phyloP scores from a whole-genome alignment of 2,329 filamentous ascomycete species.

The Microcyclospora tardicrescens region DNA sequence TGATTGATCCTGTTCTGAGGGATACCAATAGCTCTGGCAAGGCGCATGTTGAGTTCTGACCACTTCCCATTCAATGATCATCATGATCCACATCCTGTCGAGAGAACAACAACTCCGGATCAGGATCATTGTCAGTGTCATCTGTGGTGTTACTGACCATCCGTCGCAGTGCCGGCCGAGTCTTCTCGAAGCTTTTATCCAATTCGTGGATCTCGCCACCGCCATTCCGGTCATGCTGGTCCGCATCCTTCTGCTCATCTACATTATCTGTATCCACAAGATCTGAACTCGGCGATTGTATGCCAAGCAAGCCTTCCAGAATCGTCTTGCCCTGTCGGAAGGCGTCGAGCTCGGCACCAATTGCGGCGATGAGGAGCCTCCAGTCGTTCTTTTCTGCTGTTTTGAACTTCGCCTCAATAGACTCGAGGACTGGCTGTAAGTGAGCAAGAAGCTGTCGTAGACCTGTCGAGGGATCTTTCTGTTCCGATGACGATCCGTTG shows the following conservation, averaged over 20 bases:
- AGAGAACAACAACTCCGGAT: conserved; percentile 37
- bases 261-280: background rate
- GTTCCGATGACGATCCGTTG: background rate
- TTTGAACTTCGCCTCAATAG: conserved; percentile 42
- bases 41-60: background rate
- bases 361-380: conserved; percentile 63
- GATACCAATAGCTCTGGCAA: too few species aligned
- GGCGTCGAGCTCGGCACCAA: conserved; percentile 60
- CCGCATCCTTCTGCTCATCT: conserved; percentile 1
- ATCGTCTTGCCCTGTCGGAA: conserved; percentile 49
- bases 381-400: conserved; percentile 50
- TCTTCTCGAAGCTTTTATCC: conserved; percentile 22
- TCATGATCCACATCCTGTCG: conserved; percentile 23
- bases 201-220: conserved; percentile 18
- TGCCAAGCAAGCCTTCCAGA: conserved; percentile 30
- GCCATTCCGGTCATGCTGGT: conserved; percentile 5
- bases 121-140: conserved; percentile 33
- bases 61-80: background rate
- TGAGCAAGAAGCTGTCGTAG: conserved; percentile 32
- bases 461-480: conserved; percentile 13
- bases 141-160: conserved; percentile 8
- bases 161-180: conserved; percentile 11
- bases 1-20: too few species aligned
- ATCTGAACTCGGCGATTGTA: background rate
- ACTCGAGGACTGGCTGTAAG: conserved; percentile 44